phyloP scores from a whole-genome alignment of 164 flowering plant species.

The Akebia trifoliata region DNA sequence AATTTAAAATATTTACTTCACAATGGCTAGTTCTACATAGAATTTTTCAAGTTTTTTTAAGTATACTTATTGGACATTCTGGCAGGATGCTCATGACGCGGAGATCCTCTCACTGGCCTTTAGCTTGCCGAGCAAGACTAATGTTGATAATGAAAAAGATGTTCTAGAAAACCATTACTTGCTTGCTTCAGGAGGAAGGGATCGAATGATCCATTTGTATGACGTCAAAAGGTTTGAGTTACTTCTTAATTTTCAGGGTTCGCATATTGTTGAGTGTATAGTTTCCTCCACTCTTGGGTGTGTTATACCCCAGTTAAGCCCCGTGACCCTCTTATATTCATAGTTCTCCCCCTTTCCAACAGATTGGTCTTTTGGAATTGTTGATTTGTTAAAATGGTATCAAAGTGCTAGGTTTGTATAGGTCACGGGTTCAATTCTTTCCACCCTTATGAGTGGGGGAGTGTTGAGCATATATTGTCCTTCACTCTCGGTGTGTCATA shows the following conservation, averaged over 20 bases:
- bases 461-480: no score
- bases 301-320: no score
- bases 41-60: neutral
- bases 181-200: constrained; percentile 70
- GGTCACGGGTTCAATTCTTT: no score
- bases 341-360: no score
- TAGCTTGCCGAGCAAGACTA: constrained; percentile 26
- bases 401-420: no score
- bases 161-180: constrained; percentile 24
- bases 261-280: constrained; percentile 2
- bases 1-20: neutral
- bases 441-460: no score
- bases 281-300: no score
- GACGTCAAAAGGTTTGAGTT: constrained; percentile 52
- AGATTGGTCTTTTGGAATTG: no score
- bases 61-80: constrained; percentile 6
- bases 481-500: no score
- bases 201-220: constrained; percentile 51
- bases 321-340: no score
- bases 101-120: constrained; percentile 67
- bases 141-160: constrained; percentile 14
- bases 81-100: constrained; percentile 60
- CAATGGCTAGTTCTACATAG: neutral
- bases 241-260: neutral
- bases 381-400: no score